phyloP scores from a whole-genome alignment of 805 yeast species.

The Spathaspora arborariae region DNA sequence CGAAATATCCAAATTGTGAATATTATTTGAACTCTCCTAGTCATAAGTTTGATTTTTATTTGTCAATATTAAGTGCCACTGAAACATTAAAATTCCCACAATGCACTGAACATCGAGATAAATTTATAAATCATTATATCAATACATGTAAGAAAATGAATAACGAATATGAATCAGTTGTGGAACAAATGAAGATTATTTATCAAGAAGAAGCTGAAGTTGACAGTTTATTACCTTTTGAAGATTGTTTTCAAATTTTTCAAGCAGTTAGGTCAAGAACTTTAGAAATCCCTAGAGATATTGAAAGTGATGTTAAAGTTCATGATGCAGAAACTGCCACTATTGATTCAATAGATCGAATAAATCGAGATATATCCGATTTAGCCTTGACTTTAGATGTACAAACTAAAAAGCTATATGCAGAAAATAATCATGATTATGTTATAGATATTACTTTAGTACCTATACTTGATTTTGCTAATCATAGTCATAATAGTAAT shows the following conservation, averaged over 20 bases:
- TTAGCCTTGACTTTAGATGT: slow-evolving; percentile 66
- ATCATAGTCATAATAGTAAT: slow-evolving; percentile 47
- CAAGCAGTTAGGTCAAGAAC: slow-evolving; percentile 56
- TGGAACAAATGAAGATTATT: slow-evolving; percentile 5
- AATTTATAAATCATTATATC: slow-evolving; percentile 8
- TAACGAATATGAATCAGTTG: slow-evolving; percentile 10
- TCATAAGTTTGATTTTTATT: slow-evolving; percentile 11
- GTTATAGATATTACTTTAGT: slow-evolving; percentile 50
- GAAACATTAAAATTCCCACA: slow-evolving; percentile 10
- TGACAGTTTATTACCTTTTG: slow-evolving; percentile 14
- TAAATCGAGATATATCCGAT: slow-evolving; percentile 41
- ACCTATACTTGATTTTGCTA: slow-evolving; percentile 66
- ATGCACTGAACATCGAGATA: background rate
- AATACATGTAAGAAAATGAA: slow-evolving; percentile 4
- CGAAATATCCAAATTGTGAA: background rate
- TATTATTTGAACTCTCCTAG: slow-evolving; percentile 9
- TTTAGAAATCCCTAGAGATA: slow-evolving; percentile 56
- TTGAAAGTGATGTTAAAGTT: slow-evolving; percentile 1
- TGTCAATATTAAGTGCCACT: slow-evolving; percentile 18
- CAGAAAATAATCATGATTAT: slow-evolving; percentile 36
- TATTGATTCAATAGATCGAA: slow-evolving; percentile 28
- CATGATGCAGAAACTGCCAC: slow-evolving; percentile 13
- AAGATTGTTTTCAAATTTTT: slow-evolving; percentile 23
- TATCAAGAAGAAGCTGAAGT: slow-evolving; percentile 7
- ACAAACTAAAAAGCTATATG: slow-evolving; percentile 48